Evolutionary conservation across 2,329 filamentous ascomycete genomes (phyloP), one percentile per base, ranked within the genome.

Genomic region (Elsinoe ampelina): DNA sequence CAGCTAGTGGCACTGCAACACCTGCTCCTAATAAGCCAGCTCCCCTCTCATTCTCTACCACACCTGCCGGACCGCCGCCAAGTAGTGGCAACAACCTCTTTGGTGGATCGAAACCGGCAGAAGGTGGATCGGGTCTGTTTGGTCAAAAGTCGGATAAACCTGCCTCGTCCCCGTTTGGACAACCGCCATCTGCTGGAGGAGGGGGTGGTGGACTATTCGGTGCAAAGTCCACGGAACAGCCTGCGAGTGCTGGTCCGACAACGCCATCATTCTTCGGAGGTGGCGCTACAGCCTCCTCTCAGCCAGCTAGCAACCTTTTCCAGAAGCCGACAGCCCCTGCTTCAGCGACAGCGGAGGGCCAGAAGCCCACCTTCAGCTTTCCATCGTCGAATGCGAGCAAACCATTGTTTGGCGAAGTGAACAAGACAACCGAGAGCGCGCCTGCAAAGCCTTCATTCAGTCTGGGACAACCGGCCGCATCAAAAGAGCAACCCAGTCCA

Each of bases 361-460:
- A 62, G 41, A 72, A 72, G 61, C 68, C 71, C 11, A 66, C 66
- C n/a, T 60, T 61, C 56, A 62, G 54, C 54, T 56, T 56, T 20
- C 54, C 54, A 17, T 20, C 54, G 10, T 26, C 54, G 3, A 19
- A 17, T 7, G 8, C 50, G 15, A 35, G 7, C 26, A 56, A 56
- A 17, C 42, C 54, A 5, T 42, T 56, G 5, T 56, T 56, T 39
- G 54, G 36, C 55, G 22, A 56, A 17, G 34, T 51, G 57, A 30
- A 50, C 17, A 48, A 42, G 30, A 13, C 54, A 7, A 48, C 22
- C 11, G 54, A 48, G 30, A 48, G 17, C 30, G 34, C 26, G 30
- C 42, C 43, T 32, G n/a, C 54, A 5, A 56, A 56, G 32, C 54
- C 41, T 8, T 15, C 22, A 2, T 45, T 56, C 32, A 39, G 11